These are phyloP conservation scores for Myxozyma neglecta DNA, from an alignment of 805 yeast genomes.

Conservation along the genomic window DNA sequence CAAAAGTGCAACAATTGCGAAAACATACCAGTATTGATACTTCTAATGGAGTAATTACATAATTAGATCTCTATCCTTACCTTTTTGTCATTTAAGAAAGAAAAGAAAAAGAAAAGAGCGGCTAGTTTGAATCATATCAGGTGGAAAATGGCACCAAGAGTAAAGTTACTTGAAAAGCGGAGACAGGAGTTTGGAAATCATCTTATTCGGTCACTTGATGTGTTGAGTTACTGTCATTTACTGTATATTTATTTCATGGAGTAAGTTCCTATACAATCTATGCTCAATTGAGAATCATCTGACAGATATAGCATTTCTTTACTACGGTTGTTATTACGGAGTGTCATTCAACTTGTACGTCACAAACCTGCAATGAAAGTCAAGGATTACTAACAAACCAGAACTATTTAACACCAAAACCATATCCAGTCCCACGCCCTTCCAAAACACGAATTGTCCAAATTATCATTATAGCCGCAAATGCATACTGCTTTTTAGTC, in stretches of 20 bases:
- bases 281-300: neutral
- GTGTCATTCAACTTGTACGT: conserved; percentile 28
- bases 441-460: conserved; percentile 12
- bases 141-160: neutral
- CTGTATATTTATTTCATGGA: conserved; percentile 29
- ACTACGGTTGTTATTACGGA: conserved; percentile 27
- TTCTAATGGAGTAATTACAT: neutral
- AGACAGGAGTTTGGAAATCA: conserved; percentile 30
- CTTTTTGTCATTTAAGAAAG: neutral
- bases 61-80: neutral
- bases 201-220: conserved; percentile 29
- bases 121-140: too few relatives aligned
- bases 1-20: neutral
- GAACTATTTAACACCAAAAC: conserved; percentile 33
- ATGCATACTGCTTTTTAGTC: conserved; percentile 21
- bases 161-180: conserved; percentile 24
- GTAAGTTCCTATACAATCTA: conserved; percentile 6
- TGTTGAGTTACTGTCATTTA: conserved; percentile 30
- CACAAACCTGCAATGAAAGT: neutral
- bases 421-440: conserved; percentile 24
- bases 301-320: conserved; percentile 22
- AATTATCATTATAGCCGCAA: conserved; percentile 15
- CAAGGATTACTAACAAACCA: neutral
- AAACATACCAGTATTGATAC: neutral
- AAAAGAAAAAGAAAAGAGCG: neutral